These are phyloP conservation scores for Tylopilus sp. DNA, from an alignment of 768 basidiomycete genomes.

Conservation along the genomic window DNA sequence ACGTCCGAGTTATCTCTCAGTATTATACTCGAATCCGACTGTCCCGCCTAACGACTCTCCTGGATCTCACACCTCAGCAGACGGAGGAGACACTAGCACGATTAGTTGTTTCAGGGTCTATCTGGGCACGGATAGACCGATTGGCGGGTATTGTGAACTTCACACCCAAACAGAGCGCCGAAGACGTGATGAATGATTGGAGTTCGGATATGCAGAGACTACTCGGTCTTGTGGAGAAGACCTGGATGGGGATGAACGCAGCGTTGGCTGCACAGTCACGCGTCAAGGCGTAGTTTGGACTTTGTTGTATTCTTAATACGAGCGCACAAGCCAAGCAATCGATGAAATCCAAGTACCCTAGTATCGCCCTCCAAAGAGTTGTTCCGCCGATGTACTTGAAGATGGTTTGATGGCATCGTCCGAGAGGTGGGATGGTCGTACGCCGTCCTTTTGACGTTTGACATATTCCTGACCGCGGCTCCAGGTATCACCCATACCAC, in stretches of 20 bases:
- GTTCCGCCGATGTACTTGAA: constrained; percentile 22
- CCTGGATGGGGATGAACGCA: constrained; percentile 97
- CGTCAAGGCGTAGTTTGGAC: constrained; percentile 38
- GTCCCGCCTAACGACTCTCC: constrained; percentile 73
- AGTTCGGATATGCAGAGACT: constrained; percentile 94
- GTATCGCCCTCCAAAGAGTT: constrained; percentile 19
- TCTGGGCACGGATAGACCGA: constrained; percentile 93
- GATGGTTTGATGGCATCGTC: constrained; percentile 33
- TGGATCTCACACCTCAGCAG: constrained; percentile 77
- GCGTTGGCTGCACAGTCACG: constrained; percentile 81
- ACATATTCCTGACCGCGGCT: constrained; percentile 73
- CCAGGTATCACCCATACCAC: constrained; percentile 49
- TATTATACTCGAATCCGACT: constrained; percentile 96
- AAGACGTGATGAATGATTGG: constrained; percentile 98
- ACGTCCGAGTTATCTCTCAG: constrained; percentile 88
- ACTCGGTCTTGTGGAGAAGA: constrained; percentile 90
- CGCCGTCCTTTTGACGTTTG: constrained; percentile 66
- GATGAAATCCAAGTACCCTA: constrained; percentile 3
- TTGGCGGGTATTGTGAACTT: constrained; percentile 89
- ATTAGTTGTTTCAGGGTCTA: constrained; percentile 86
- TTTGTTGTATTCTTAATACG: constrained; percentile 17
- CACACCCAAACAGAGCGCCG: constrained; percentile 73
- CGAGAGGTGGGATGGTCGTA: constrained; percentile 62
- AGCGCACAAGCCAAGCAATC: neutral
- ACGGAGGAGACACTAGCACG: constrained; percentile 88